A percentile compares a stretch with the other conserved stretches of the same genome.
Evolutionary conservation across 2,329 filamentous ascomycete genomes (phyloP).

Genomic region (Ophiostoma ulmi): DNA sequence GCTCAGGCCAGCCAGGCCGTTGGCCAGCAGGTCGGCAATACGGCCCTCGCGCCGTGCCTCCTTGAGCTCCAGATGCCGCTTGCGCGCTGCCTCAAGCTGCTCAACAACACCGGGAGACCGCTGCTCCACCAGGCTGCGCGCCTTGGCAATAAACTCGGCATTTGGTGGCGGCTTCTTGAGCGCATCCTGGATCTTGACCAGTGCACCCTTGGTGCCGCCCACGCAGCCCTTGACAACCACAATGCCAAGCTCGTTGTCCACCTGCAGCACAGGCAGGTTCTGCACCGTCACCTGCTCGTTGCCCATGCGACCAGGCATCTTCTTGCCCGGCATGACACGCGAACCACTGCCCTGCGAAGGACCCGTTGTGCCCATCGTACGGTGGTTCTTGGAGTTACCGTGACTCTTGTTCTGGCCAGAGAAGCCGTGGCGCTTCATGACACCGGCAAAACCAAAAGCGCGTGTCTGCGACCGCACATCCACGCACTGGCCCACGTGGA

Average conservation of each 20-base stretch:
- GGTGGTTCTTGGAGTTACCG: constrained; percentile 91
- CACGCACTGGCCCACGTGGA: constrained; percentile 82
- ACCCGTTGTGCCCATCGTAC: constrained; percentile 84
- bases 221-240: constrained; percentile 83
- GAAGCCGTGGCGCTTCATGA: constrained; percentile 96
- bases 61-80: constrained; percentile 52
- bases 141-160: constrained; percentile 45
- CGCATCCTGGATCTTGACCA: constrained; percentile 83
- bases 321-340: constrained; percentile 90
- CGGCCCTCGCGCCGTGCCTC: constrained; percentile 41
- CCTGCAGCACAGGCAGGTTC: constrained; percentile 82
- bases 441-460: constrained; percentile 92
- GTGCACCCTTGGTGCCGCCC: constrained; percentile 78
- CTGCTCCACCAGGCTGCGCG: constrained; percentile 41
- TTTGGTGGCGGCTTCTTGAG: constrained; percentile 69
- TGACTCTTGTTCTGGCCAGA: constrained; percentile 83
- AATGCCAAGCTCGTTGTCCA: constrained; percentile 80
- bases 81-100: constrained; percentile 46
- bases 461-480: constrained; percentile 74
- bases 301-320: constrained; percentile 96
- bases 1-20: constrained; percentile 17
- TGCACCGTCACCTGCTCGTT: constrained; percentile 82
- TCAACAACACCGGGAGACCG: constrained; percentile 45
- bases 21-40: constrained; percentile 35
- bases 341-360: constrained; percentile 88